Evolutionary conservation across 345 rosid species (phyloP), one percentile per base, ranked within the genome.

Genomic region (Populus pruinosa): DNA sequence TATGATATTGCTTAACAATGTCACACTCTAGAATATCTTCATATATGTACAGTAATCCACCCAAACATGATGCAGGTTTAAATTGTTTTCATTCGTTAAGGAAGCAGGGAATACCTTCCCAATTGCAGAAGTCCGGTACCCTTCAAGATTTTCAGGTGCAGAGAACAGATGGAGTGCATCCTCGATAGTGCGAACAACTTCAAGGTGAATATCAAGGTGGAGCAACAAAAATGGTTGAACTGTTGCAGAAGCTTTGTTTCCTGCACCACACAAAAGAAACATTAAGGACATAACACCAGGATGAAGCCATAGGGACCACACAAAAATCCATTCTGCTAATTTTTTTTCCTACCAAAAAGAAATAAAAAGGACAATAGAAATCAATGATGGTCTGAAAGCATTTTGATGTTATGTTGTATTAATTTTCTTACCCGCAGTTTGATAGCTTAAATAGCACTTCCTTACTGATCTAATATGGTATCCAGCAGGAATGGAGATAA

Each of bases 181-280:
- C 88, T 92, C 95, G 65, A 96, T 91, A 25, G 90, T 82, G 71
- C 11, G 80, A 77, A 96, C 92, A 67, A 88, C 89, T 59, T 96
- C 97, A 20, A 91, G 89, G 79, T 83, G 81, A 76, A 96, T 93
- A 85, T 96, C 98, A 44, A 96, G 91, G 82, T 96, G 98, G 69
- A 96, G 95, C 82, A 93, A 78, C 69, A 93, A 90, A 83, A 84
- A 96, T 36, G 94, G 98, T 71, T 96, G 96, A 79, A 93, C 86
- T 56, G 97, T 93, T 69, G 92, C 98, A 73, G 99, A 93, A 71
- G 82, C 71, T 86, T 86, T 93, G 81, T 72, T 92, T 75, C 99
- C 99, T 96, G 89, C 33, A 69, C 27, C 53, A 83, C 23, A 67
- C 13, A 41, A 75, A 33, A 31, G 27, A 16, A 69, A 5, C 10